Conservation (phyloP, 371 early-diverging fungal species). For the Zychaea mexicana region DNA sequence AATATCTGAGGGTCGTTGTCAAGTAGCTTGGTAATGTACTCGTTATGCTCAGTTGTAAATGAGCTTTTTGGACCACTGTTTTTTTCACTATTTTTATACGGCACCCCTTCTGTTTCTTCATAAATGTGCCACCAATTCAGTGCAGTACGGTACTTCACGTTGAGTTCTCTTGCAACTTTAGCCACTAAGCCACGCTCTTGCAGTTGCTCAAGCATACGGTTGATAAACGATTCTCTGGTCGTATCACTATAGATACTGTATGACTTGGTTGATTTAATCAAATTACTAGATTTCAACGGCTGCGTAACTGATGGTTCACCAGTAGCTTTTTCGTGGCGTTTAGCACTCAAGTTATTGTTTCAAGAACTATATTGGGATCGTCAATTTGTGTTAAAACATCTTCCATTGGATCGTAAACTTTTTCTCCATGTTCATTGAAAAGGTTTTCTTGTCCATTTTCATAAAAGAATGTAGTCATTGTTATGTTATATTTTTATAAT, state of each 20-base stretch:
- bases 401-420: conserved; percentile 8
- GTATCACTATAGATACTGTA: neutral
- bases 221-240: conserved; percentile 1
- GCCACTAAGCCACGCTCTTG: neutral
- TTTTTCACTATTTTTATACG: neutral
- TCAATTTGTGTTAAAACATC: conserved; percentile 8
- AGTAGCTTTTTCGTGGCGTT: neutral
- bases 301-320: neutral
- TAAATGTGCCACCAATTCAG: neutral
- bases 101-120: neutral
- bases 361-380: neutral
- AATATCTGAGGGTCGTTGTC: conserved; percentile 1
- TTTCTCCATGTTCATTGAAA: conserved; percentile 7
- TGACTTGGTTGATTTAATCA: neutral
- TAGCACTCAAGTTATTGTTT: neutral
- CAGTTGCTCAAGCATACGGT: neutral
- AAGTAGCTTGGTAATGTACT: neutral
- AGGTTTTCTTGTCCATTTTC: conserved; percentile 2
- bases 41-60: neutral
- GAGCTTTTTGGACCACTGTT: conserved; percentile 9
- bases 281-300: neutral
- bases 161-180: neutral
- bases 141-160: neutral
- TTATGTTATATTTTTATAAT: too few species aligned
- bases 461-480: neutral